Base-by-base conservation (phyloP, 345 rosid genomes). In the Lumnitzera racemosa region DNA sequence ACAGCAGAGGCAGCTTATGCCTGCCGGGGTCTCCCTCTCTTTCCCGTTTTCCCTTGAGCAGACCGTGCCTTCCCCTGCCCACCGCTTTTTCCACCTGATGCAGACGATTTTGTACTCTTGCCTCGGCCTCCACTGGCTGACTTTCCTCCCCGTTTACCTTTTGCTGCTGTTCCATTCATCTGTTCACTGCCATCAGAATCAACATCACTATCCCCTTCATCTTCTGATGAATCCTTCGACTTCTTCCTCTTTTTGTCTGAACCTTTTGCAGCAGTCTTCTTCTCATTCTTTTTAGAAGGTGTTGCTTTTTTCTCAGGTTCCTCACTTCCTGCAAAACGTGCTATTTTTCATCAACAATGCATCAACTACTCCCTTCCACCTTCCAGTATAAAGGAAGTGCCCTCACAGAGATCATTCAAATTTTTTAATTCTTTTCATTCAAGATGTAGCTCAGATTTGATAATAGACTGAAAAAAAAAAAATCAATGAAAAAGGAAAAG, bases 1-100 rank as follows among this genome's bases (percentile, higher is more conserved):
- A n/a, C 20, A 43, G 36, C 55, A 61, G 47, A 15, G 41, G 16
- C 46, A 20, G 49, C 57, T 69, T 52, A 89, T 3, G 83, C 61
- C 83, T 81, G 87, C 2, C 90, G 83, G 11, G 92, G 90, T 65
- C 96, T 78, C 61, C 98, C 96, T 73, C 90, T 79, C 75, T 68
- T 86, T 15, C 90, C 87, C 3, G 76, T 36, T 72, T 78, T 85
- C 4, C 17, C 83, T 55, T 56, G 71, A 6, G 81, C 50, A 64
- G 89, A 20, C 54, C 29, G 67, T 11, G 72, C 49, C 31, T 67
- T 69, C 56, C 77, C 81, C 55, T 62, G 70, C 7, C 82, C 67
- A 2, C 75, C 29, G n/a, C 78, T 16, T 2, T 70, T 43, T 25
- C 70, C 73, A 49, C 83, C 83, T 11, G 83, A 66, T 15, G 83